These are phyloP conservation scores for Cryptococcus sp. DNA, from an alignment of 1,284 basidiomycete genomes.

Conservation along the genomic window DNA sequence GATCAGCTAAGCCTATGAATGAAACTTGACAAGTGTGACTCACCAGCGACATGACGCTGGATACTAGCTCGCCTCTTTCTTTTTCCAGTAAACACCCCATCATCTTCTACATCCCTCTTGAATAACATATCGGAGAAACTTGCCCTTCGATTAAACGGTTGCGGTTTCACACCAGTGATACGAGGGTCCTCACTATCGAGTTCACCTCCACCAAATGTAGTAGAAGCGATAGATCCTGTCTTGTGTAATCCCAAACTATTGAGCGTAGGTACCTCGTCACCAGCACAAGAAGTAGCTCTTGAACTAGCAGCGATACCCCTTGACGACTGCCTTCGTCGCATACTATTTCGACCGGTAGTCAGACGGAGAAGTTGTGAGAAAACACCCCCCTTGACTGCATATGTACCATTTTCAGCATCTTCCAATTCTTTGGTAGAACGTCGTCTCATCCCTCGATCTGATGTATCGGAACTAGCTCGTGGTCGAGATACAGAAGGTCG, in stretches of 20 bases:
- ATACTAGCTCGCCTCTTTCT: constrained; percentile 18
- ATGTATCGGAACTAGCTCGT: constrained; percentile 12
- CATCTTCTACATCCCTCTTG: constrained; percentile 7
- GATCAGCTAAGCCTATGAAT: background rate
- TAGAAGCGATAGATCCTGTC: constrained; percentile 11
- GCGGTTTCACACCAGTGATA: constrained; percentile 27
- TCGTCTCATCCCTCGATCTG: constrained; percentile 18
- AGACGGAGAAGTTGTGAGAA: constrained; percentile 28
- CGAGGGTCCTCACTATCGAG: constrained; percentile 32
- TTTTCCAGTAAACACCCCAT: constrained; percentile 5
- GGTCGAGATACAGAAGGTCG: constrained; percentile 6
- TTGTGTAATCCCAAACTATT: constrained; percentile 21
- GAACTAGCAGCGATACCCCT: constrained; percentile 5
- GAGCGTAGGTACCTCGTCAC: constrained; percentile 24
- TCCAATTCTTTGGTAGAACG: constrained; percentile 28
- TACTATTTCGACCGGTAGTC: constrained; percentile 16
- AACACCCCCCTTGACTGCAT: constrained; percentile 28
- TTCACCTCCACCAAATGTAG: constrained; percentile 19
- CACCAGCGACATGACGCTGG: constrained; percentile 31
- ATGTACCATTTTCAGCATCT: constrained; percentile 12
- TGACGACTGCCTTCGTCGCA: constrained; percentile 15
- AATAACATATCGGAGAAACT: constrained; percentile 18
- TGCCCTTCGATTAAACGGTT: constrained; percentile 14
- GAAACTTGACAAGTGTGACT: constrained; percentile 5
- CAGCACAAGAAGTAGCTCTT: constrained; percentile 6